phyloP scores from a whole-genome alignment of 345 rosid genomes.

The Adansonia digitata region DNA sequence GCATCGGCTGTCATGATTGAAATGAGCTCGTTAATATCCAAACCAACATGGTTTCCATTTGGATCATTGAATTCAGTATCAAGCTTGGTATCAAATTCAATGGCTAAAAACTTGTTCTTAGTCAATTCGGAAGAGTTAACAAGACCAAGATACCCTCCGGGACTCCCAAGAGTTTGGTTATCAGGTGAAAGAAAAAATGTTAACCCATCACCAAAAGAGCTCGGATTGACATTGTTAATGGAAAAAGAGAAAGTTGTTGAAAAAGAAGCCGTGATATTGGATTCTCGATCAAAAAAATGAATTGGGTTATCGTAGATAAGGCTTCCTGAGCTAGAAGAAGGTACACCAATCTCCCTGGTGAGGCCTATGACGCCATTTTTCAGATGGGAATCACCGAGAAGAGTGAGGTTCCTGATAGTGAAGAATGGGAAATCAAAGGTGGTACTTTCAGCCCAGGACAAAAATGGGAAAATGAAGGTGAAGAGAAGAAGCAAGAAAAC shows the following conservation, averaged over 20 bases:
- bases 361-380: conserved; percentile 74
- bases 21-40: conserved; percentile 64
- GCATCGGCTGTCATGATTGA: conserved; percentile 71
- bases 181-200: conserved; percentile 83
- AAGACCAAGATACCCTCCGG: conserved; percentile 76
- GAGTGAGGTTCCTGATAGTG: conserved; percentile 70
- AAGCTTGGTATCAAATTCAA: conserved; percentile 75
- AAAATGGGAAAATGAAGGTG: conserved; percentile 11
- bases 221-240: conserved; percentile 47
- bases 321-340: conserved; percentile 81
- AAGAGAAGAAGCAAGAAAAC: conserved; percentile 33
- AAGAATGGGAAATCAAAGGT: conserved; percentile 56
- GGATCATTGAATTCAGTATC: conserved; percentile 68
- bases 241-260: conserved; percentile 73
- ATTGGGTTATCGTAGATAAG: conserved; percentile 67
- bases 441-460: conserved; percentile 25
- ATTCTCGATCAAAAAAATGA: conserved; percentile 57
- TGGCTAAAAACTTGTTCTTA: conserved; percentile 74
- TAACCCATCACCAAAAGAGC: conserved; percentile 78
- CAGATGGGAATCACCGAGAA: conserved; percentile 89
- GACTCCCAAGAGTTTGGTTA: conserved; percentile 62
- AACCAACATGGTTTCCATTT: conserved; percentile 61
- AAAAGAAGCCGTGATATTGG: conserved; percentile 81
- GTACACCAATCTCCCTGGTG: conserved; percentile 74
- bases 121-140: conserved; percentile 67